Evolutionary conservation across 192 early-diverging fungal genomes (phyloP), one percentile per base, ranked within the genome.

Genomic region (Coemansia sp.): DNA sequence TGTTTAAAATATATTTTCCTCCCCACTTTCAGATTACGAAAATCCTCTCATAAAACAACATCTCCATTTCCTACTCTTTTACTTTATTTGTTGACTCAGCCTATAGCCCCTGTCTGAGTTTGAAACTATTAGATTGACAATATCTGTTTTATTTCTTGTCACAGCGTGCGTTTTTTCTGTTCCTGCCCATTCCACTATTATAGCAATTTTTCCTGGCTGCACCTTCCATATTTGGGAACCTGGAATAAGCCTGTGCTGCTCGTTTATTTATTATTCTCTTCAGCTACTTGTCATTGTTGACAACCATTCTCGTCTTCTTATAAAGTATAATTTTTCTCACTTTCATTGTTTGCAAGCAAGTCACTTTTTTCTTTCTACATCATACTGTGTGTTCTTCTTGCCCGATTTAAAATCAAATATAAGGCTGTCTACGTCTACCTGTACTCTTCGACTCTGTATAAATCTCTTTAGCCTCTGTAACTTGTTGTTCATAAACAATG

Each of bases 101-200:
- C 25, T 25, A 13, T 25, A 37, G 34, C 34, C 7, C 27, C n/a
- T 30, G 47, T 49, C 47, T 49, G 47, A 49, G 47, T 49, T 49
- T 49, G 25, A 49, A 49, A 49, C 15, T 49, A n/a, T 30, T 27
- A 27, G 23, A 27, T 49, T 18, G 18, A 14, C 23, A 18, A 34
- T 38, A 38, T n/a, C 34, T n/a, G 51, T 10, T n/a, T 18, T 19
- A 9, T 53, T 53, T 53, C 23, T 52, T 52, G 23, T n/a, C 34
- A 10, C 34, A 37, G 34, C 34, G 34, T 37, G 34, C 9, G 34
- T 37, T 27, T 34, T 52, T 52, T 11, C 51, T 21, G 34, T 53
- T 53, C 19, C 47, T 30, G 15, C 47, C 13, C 34, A 39, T 39
- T 33, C 12, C 30, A 11, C 21, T 33, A 34, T 38, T 53, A 33